These are phyloP conservation scores for Golubevia pallescens DNA, from an alignment of 1,284 basidiomycete genomes.

Conservation along the genomic window DNA sequence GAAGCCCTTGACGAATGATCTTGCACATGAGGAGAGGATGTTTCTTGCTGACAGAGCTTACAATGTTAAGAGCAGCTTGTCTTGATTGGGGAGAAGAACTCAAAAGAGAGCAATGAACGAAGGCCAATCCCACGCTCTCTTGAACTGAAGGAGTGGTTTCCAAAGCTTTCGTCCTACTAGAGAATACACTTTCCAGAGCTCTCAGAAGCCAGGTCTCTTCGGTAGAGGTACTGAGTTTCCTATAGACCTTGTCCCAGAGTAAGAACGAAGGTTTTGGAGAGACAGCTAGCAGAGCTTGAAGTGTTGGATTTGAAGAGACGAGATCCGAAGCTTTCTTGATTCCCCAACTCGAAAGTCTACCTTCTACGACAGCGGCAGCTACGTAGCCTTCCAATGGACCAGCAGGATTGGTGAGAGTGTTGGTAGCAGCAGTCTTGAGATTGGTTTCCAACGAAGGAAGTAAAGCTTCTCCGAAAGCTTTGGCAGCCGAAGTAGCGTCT, in stretches of 20 bases:
- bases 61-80: background rate
- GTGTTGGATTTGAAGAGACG: constrained; percentile 17
- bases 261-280: constrained; percentile 57
- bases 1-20: background rate
- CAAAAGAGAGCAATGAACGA: constrained; percentile 20
- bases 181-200: constrained; percentile 25
- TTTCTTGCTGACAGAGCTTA: background rate
- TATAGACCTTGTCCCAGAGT: constrained; percentile 49
- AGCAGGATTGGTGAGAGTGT: constrained; percentile 41
- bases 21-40: too few species aligned
- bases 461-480: constrained; percentile 37
- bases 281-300: constrained; percentile 27
- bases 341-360: constrained; percentile 20
- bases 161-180: constrained; percentile 10
- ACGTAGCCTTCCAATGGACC: constrained; percentile 54
- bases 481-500: constrained; percentile 15
- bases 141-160: constrained; percentile 23
- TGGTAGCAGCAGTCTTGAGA: constrained; percentile 42
- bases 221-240: constrained; percentile 34
- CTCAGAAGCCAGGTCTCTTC: constrained; percentile 44
- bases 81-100: background rate
- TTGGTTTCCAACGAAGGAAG: constrained; percentile 43
- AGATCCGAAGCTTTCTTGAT: constrained; percentile 19
- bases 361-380: constrained; percentile 34
- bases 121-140: constrained; percentile 22